Evolutionary conservation across 345 rosid genomes (phyloP), one percentile per base, ranked within the genome.

Genomic region (Acer yangbiense): DNA sequence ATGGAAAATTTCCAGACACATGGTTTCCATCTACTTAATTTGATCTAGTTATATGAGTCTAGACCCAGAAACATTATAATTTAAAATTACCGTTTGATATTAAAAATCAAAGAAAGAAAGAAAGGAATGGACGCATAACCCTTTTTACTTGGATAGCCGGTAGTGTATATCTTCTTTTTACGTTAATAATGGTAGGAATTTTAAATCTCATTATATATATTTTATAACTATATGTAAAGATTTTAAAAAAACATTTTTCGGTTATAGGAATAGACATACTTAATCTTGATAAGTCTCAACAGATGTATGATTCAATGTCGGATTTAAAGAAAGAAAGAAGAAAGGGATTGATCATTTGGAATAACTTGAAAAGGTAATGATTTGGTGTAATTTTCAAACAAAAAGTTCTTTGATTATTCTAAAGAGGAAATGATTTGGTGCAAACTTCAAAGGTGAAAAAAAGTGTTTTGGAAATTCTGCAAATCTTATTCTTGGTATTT

Each of bases 381-480:
- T 61, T 73, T 63, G 61, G 44, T 46, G 29, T 39, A 44, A 74
- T 14, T 29, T 74, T 73, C 32, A 41, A 62, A 61, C 23, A 27
- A 7, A 23, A 73, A 41, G 68, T 7, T n/a, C n/a, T 73, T 43
- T 11, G 16, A 61, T 60, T 63, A 46, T 63, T 74, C 46, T 64
- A 48, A 74, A 74, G 29, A 1, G 27, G 20, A 64, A 74, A 74
- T 74, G 32, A 74, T 73, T 73, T 17, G 76, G 58, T 44, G 23
- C 57, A 25, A 62, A 65, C 29, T 73, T 62, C 68, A 25, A 73
- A 73, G 29, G 55, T 43, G 3, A 73, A 72, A 11, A 43, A 54
- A 54, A 54, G 58, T 54, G n/a, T 23, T 41, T 73, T 9, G 67
- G 68, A 63, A 64, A 21, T 29, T 44, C 16, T 64, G 11, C 12